Evolutionary conservation across 495 filamentous ascomycete species (phyloP).

Genomic region (Podospora australis): DNA sequence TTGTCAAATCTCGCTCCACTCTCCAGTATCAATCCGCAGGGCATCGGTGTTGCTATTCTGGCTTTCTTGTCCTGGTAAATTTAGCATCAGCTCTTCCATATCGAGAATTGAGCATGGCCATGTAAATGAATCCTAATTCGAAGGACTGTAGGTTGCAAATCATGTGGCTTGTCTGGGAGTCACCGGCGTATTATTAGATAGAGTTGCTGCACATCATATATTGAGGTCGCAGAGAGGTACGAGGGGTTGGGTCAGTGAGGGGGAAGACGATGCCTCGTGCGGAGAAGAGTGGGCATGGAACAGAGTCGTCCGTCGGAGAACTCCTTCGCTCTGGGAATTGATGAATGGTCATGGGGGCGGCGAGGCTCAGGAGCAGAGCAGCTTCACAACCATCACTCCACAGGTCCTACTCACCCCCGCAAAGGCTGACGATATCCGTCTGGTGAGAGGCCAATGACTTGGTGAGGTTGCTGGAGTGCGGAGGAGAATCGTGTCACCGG

Average conservation of each 20-base stretch:
- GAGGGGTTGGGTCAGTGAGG: neutral
- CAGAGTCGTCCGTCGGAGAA: too few relatives aligned
- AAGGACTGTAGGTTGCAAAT: neutral
- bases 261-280: neutral
- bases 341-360: too few relatives aligned
- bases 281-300: neutral
- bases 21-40: neutral
- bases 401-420: too few relatives aligned
- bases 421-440: too few relatives aligned
- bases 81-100: neutral
- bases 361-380: too few relatives aligned
- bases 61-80: neutral
- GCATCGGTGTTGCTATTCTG: neutral
- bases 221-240: neutral
- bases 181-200: neutral
- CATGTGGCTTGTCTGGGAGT: neutral
- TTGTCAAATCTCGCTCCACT: neutral
- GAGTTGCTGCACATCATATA: neutral
- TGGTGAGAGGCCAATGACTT: too few relatives aligned
- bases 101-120: neutral
- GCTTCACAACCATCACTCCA: too few relatives aligned
- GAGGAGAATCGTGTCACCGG: neutral
- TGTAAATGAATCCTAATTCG: conserved; percentile 1
- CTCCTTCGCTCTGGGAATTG: too few relatives aligned
- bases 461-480: neutral